These are phyloP conservation scores for Annulohypoxylon truncatum DNA, from an alignment of 2,329 filamentous ascomycete genomes.

Conservation along the genomic window DNA sequence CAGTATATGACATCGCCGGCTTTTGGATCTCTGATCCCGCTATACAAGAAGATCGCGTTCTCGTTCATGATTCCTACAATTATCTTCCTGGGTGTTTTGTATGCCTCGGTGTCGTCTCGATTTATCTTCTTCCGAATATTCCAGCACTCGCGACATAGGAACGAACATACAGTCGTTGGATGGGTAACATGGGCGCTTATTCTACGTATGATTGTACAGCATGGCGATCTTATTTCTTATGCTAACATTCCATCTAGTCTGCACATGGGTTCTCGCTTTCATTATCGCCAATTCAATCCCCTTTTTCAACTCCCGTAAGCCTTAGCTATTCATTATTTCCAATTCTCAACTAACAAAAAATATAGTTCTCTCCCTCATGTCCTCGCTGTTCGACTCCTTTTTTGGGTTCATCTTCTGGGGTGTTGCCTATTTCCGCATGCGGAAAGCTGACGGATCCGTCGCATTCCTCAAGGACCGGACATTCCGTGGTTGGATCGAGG, in stretches of 20 bases:
- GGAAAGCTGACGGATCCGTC: conserved; percentile 69
- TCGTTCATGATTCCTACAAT: conserved; percentile 96
- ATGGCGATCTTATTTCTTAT: conserved; percentile 3
- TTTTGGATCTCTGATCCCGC: conserved; percentile 82
- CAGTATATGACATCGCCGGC: conserved; percentile 90
- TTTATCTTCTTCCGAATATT: conserved; percentile 95
- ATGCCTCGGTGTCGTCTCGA: conserved; percentile 88
- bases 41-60: conserved; percentile 89
- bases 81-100: conserved; percentile 90
- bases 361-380: conserved; percentile 76
- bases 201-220: conserved; percentile 59
- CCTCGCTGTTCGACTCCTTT: conserved; percentile 91
- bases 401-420: conserved; percentile 98
- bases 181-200: conserved; percentile 85
- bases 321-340: conserved; percentile 49
- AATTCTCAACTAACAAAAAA: background rate
- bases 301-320: conserved; percentile 82
- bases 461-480: conserved; percentile 65
- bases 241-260: conserved; percentile 53
- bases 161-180: conserved; percentile 81
- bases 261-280: conserved; percentile 88
- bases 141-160: conserved; percentile 81
- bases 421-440: conserved; percentile 82
- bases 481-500: conserved; percentile 64
- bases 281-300: conserved; percentile 93